Conservation (phyloP, 352 stramenopile species). For the Pythium volutum region DNA sequence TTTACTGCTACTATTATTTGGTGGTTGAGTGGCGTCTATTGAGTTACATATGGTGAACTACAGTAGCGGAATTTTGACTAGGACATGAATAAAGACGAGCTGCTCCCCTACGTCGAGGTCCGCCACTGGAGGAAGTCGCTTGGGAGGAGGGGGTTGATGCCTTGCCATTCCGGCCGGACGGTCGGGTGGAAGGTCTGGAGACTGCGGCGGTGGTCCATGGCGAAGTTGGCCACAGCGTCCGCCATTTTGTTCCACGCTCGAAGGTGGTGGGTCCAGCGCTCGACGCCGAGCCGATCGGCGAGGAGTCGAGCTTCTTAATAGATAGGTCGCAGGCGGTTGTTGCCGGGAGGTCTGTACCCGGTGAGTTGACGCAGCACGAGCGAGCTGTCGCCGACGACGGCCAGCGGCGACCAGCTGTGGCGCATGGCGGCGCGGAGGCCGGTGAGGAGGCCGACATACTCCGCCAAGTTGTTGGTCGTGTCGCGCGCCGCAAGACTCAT, state of each 20-base stretch:
- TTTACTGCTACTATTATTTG: no score
- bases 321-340: neutral
- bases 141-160: neutral
- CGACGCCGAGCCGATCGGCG: neutral
- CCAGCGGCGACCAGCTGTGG: neutral
- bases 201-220: no score
- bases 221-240: no score
- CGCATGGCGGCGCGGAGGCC: neutral
- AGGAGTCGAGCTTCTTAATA: neutral
- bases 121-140: no score
- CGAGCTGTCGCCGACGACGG: slow-evolving; percentile 1
- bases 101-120: no score
- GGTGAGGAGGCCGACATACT: slow-evolving; percentile 7
- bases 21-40: no score
- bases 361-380: slow-evolving; percentile 8
- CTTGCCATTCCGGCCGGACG: no score
- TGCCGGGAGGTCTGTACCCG: neutral
- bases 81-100: no score
- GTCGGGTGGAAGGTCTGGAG: no score
- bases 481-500: neutral
- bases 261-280: neutral
- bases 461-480: slow-evolving; percentile 14
- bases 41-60: no score
- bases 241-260: no score
- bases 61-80: no score